Base-by-base conservation (phyloP, 2,329 filamentous ascomycete species). In the Ceratocystiopsis brevicomis region DNA sequence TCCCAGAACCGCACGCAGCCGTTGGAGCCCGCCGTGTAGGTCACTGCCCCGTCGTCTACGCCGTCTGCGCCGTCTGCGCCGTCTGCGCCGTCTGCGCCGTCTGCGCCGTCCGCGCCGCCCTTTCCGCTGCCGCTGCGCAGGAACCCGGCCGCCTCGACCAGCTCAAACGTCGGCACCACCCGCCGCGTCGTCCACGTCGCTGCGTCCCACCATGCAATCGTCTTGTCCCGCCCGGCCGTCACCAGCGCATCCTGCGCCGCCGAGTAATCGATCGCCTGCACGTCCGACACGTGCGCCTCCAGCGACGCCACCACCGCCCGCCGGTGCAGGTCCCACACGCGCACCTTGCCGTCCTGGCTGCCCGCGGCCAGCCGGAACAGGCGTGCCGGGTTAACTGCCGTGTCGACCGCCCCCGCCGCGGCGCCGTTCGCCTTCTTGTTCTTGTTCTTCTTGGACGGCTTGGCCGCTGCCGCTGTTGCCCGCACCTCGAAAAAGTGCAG, bases 271-370 rank as follows among this genome's bases (percentile, higher is more conserved):
- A 98, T 59, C 42, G 76, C 78, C 51, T 86, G 78, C n/a, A 98
- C 83, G 51, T 96, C 83, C 11, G 90, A 96, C 18, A 94, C 86
- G 57, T 98, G 92, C 1, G 86, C 90, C 47, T 96, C 86, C 32
- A 94, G 66, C 16, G 78, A 76, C 17, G 83, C 81, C 18, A 84
- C 67, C 46, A 78, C 78, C 49, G 73, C 82, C 44, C 83, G 74
- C 62, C 84, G 92, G 60, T 87, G 77, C 45, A 98, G 63, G 61
- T 96, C 83, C 83, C 87, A 98, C 18, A 98, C 73, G 17, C 83
- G 72, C 43, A 98, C 73, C 55, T 88, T 92, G 32, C 90, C 90
- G 57, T 96, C 88, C 59, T 98, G 92, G 48, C 82, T 86, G 49
- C 88, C 90, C 33, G 86, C 92, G 6, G 86, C 87, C 15, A 98